phyloP scores from a whole-genome alignment of 371 early-diverging fungal genomes.

The Haplosporangium sp. region DNA sequence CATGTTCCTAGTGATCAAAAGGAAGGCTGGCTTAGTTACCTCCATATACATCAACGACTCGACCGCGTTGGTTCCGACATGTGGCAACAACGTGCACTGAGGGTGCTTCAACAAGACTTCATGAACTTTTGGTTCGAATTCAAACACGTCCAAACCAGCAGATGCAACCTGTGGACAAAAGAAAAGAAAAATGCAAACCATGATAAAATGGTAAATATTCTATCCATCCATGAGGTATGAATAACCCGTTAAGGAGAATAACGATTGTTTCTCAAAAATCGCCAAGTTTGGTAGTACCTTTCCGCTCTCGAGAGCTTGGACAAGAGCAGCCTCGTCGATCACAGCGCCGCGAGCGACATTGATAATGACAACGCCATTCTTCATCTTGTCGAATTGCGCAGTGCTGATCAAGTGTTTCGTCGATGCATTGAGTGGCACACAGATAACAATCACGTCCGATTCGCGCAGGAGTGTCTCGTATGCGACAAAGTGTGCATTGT shows the following conservation, averaged over 20 bases:
- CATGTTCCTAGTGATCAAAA: background rate
- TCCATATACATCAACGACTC: constrained; percentile 40
- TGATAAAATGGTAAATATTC: no score
- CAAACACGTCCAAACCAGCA: constrained; percentile 53
- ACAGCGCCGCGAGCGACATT: constrained; percentile 72
- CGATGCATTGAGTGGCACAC: constrained; percentile 61
- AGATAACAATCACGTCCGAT: constrained; percentile 68
- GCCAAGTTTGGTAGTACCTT: constrained; percentile 48
- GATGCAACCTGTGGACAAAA: constrained; percentile 30
- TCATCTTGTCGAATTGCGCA: constrained; percentile 67
- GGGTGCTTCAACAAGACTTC: constrained; percentile 43
- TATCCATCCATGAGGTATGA: no score
- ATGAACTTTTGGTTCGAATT: constrained; percentile 49
- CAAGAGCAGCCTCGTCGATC: constrained; percentile 64
- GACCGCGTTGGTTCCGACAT: constrained; percentile 43
- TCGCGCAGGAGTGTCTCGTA: constrained; percentile 61
- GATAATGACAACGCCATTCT: constrained; percentile 64
- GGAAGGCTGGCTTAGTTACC: constrained; percentile 16
- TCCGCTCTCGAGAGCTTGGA: constrained; percentile 67
- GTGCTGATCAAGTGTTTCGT: constrained; percentile 64
- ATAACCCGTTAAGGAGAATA: background rate
- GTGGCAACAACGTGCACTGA: constrained; percentile 49
- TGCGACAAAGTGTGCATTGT: constrained; percentile 39
- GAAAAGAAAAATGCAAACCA: background rate
- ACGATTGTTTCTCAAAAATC: background rate